These are phyloP conservation scores for Avena sativa DNA, from an alignment of 176 grass and related monocot species.

Conservation along the genomic window DNA sequence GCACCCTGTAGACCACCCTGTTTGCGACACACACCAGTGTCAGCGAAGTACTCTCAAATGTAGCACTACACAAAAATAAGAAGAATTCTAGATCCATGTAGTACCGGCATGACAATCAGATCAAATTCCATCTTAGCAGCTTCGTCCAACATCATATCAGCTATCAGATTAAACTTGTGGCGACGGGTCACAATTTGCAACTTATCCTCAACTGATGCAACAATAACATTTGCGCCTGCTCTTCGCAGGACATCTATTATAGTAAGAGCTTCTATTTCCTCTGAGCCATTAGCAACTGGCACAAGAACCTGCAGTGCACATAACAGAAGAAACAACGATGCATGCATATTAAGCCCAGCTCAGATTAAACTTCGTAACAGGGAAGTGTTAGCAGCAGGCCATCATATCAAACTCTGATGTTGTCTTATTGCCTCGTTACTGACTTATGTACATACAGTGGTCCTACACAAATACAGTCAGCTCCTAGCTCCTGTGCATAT, in stretches of 20 bases:
- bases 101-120: constrained; percentile 92
- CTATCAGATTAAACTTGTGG: constrained; percentile 85
- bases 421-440: not conserved
- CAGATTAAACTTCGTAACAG: constrained; percentile 32
- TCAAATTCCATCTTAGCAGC: constrained; percentile 75
- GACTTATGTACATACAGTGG: not conserved
- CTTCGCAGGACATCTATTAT: constrained; percentile 84
- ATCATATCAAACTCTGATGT: not conserved
- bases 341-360: not conserved
- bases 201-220: constrained; percentile 81
- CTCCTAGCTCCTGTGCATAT: not conserved
- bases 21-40: constrained; percentile 10
- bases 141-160: constrained; percentile 84
- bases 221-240: constrained; percentile 80
- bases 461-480: not conserved
- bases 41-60: constrained; percentile 16
- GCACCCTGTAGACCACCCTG: constrained; percentile 80
- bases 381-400: constrained; percentile 1
- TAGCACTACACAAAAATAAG: not conserved
- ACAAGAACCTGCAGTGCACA: constrained; percentile 75
- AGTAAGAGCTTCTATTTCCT: constrained; percentile 90
- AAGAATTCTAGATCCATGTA: constrained; percentile 37
- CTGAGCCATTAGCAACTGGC: constrained; percentile 90
- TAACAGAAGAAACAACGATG: not conserved
- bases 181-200: constrained; percentile 77